These are phyloP conservation scores for Apophysomyces variabilis DNA, from an alignment of 371 early-diverging fungal species.

Conservation along the genomic window DNA sequence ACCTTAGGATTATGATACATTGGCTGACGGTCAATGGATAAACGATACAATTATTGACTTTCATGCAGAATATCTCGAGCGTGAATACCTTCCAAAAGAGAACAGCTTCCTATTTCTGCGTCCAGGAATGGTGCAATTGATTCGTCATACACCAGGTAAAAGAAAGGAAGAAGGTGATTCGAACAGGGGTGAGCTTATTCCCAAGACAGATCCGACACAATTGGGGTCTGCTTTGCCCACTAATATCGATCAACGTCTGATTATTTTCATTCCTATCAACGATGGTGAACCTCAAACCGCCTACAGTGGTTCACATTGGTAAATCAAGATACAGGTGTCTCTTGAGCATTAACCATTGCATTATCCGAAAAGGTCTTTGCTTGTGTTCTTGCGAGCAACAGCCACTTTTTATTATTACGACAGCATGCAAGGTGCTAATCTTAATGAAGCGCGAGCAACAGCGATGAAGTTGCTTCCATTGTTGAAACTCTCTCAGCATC, in stretches of 20 bases:
- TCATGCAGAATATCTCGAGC: conserved; percentile 57
- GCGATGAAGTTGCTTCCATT: conserved; percentile 22
- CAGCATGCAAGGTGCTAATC: conserved; percentile 40
- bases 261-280: conserved; percentile 53
- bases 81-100: conserved; percentile 31
- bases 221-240: conserved; percentile 40
- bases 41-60: conserved; percentile 64
- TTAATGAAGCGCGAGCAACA: conserved; percentile 29
- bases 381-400: conserved; percentile 39
- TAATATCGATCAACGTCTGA: conserved; percentile 28
- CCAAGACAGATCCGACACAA: conserved; percentile 29
- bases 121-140: conserved; percentile 44
- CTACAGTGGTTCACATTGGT: conserved; percentile 57
- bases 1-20: conserved; percentile 45
- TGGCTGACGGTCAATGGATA: conserved; percentile 56
- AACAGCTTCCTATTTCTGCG: conserved; percentile 37
- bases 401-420: conserved; percentile 54
- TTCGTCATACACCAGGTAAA: conserved; percentile 42
- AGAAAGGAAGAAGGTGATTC: not conserved
- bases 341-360: not conserved
- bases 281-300: conserved; percentile 43
- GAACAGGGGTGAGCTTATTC: not conserved
- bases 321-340: not conserved
- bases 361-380: conserved; percentile 30
- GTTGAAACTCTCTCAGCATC: conserved; percentile 16